Percentiles rank a stretch among this genome's conserved stretches.
These are phyloP conservation scores for Sodiomyces alkalinus DNA, from an alignment of 2,329 filamentous ascomycete genomes.

Conservation along the genomic window DNA sequence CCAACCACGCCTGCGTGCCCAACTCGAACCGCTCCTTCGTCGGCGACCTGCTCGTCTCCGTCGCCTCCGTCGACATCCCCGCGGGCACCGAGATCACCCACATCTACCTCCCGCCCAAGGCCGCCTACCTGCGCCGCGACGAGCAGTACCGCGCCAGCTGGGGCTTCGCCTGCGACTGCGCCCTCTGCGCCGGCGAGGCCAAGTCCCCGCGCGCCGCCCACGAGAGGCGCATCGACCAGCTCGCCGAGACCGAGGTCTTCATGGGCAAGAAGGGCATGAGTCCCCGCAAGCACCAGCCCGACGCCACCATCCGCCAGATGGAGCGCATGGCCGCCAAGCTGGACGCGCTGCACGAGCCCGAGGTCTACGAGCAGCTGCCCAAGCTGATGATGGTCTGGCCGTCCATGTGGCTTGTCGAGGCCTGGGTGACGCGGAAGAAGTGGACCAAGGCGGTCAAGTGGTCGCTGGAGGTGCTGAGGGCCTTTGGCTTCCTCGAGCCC, in stretches of 20 bases:
- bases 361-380: slow-evolving; percentile 15
- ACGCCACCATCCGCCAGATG: slow-evolving; percentile 16
- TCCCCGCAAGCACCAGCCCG: slow-evolving; percentile 11
- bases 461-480: slow-evolving; percentile 14
- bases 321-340: slow-evolving; percentile 16
- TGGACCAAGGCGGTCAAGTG: slow-evolving; percentile 17
- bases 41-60: slow-evolving; percentile 16
- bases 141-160: slow-evolving; percentile 15
- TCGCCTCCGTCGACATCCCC: slow-evolving; percentile 20
- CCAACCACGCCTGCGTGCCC: slow-evolving; percentile 21
- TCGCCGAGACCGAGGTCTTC: slow-evolving; percentile 14
- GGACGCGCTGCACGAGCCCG: slow-evolving; percentile 16
- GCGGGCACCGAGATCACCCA: slow-evolving; percentile 22
- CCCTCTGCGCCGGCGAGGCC: slow-evolving; percentile 19
- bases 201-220: slow-evolving; percentile 6
- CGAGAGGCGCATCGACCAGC: slow-evolving; percentile 10
- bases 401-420: slow-evolving; percentile 19
- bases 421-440: slow-evolving; percentile 15
- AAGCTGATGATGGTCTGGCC: slow-evolving; percentile 19
- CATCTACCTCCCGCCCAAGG: slow-evolving; percentile 20
- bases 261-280: slow-evolving; percentile 9
- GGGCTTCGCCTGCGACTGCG: slow-evolving; percentile 25
- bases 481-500: slow-evolving; percentile 17
- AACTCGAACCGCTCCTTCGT: slow-evolving; percentile 18
- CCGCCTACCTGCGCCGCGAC: slow-evolving; percentile 11